phyloP scores from a whole-genome alignment of 208 protist species.

The Blastocrithidia nonstop region DNA sequence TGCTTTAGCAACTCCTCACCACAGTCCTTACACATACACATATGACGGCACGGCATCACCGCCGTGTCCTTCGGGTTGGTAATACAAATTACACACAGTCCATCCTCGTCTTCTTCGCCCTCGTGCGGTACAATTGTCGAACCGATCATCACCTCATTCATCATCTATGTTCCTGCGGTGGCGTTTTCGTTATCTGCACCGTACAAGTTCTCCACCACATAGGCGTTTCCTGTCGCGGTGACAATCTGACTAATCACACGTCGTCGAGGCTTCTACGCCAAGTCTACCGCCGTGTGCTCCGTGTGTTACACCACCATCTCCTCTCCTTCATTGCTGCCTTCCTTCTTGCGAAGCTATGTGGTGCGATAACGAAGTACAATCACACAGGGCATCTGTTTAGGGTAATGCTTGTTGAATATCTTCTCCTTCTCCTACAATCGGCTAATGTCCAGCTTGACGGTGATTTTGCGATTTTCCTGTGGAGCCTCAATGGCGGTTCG shows the following conservation, averaged over 20 bases:
- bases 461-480: conserved; percentile 62
- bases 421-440: conserved; percentile 72
- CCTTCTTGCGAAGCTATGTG: conserved; percentile 37
- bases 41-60: conserved; percentile 90
- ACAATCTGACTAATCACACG: conserved; percentile 80
- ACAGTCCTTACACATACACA: conserved; percentile 90
- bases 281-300: conserved; percentile 80
- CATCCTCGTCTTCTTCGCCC: conserved; percentile 68
- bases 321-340: conserved; percentile 7
- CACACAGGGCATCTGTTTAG: conserved; percentile 82
- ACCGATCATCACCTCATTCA: conserved; percentile 55
- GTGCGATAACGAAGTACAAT: conserved; percentile 76
- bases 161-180: conserved; percentile 13
- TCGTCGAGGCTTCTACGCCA: conserved; percentile 50
- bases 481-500: conserved; percentile 45
- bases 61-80: conserved; percentile 81
- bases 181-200: conserved; percentile 50
- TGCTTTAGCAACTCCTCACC: conserved; percentile 84
- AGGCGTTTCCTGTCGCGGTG: conserved; percentile 53
- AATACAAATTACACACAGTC: conserved; percentile 89
- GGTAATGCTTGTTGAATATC: conserved; percentile 78
- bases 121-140: conserved; percentile 41
- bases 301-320: conserved; percentile 58
- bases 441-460: conserved; percentile 55
- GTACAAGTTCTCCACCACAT: conserved; percentile 80